Percentiles rank a stretch among this genome's conserved stretches.
These are phyloP conservation scores for Phytopythium litorale DNA, from an alignment of 352 stramenopile genomes.

Conservation along the genomic window DNA sequence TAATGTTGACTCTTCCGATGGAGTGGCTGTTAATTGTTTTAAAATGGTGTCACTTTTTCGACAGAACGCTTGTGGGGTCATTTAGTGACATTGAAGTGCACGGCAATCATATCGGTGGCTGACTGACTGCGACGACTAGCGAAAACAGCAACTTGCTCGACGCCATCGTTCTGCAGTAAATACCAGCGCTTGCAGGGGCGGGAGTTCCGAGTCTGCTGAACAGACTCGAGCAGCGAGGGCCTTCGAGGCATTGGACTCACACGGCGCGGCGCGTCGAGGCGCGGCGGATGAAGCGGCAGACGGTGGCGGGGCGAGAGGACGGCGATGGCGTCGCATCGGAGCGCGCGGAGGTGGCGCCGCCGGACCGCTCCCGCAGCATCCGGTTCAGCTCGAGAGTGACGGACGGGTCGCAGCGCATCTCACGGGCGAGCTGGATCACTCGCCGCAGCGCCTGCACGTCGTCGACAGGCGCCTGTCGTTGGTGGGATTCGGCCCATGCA, in stretches of 20 bases:
- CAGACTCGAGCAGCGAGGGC: no score
- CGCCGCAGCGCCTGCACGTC: constrained; percentile 60
- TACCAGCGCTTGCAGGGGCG: neutral
- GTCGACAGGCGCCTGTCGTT: constrained; percentile 16
- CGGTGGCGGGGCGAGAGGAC: constrained; percentile 19
- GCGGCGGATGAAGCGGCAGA: constrained; percentile 60
- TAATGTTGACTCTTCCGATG: no score
- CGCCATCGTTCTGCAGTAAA: neutral
- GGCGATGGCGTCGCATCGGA: neutral
- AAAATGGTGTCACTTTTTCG: neutral
- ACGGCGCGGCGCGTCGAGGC: constrained; percentile 29
- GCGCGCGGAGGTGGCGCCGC: neutral
- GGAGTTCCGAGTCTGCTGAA: no score
- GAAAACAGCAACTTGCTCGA: neutral
- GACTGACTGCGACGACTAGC: neutral
- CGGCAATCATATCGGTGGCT: neutral
- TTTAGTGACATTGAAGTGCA: constrained; percentile 4
- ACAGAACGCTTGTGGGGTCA: neutral
- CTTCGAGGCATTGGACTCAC: constrained; percentile 6
- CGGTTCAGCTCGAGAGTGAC: constrained; percentile 56
- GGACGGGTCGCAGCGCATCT: constrained; percentile 59
- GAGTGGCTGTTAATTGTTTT: neutral
- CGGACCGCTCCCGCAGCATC: constrained; percentile 41
- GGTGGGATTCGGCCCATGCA: constrained; percentile 40
- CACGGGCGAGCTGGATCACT: constrained; percentile 51